Conservation (phyloP, 768 basidiomycete species). For the Boletus patriciae region DNA sequence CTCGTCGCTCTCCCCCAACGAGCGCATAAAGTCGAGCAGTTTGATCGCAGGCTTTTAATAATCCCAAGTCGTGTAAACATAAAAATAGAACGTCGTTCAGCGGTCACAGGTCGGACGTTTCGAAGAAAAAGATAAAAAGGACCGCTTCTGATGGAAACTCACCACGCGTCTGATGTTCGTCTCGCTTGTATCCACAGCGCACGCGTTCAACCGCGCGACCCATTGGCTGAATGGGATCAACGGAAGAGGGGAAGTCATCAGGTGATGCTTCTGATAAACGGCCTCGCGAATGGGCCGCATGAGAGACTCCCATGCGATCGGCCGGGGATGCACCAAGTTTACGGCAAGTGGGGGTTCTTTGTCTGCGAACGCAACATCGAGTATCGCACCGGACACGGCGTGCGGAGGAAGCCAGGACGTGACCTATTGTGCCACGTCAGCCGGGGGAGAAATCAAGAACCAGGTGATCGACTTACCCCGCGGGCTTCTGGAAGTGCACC, state of each 20-base stretch:
- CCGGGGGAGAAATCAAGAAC: not conserved
- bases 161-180: conserved; percentile 32
- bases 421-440: conserved; percentile 14
- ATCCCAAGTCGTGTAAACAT: not conserved
- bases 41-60: conserved; percentile 33
- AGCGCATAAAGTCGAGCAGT: conserved; percentile 30
- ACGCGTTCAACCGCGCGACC: conserved; percentile 31
- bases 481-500: conserved; percentile 31
- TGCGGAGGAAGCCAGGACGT: conserved; percentile 34
- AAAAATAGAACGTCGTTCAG: conserved; percentile 1
- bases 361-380: conserved; percentile 30
- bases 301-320: conserved; percentile 24
- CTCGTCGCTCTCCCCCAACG: conserved; percentile 20
- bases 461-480: conserved; percentile 23
- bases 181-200: conserved; percentile 12
- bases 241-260: conserved; percentile 22
- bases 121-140: conserved; percentile 16
- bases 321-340: conserved; percentile 38
- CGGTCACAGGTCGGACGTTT: conserved; percentile 35
- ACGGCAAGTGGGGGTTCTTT: conserved; percentile 19
- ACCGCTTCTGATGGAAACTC: conserved; percentile 20
- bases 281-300: conserved; percentile 28
- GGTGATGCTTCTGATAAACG: conserved; percentile 6
- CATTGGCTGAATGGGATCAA: conserved; percentile 37
- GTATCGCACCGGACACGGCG: conserved; percentile 26